phyloP scores from a whole-genome alignment of 805 yeast species.

The Cyberlindnera americana region DNA sequence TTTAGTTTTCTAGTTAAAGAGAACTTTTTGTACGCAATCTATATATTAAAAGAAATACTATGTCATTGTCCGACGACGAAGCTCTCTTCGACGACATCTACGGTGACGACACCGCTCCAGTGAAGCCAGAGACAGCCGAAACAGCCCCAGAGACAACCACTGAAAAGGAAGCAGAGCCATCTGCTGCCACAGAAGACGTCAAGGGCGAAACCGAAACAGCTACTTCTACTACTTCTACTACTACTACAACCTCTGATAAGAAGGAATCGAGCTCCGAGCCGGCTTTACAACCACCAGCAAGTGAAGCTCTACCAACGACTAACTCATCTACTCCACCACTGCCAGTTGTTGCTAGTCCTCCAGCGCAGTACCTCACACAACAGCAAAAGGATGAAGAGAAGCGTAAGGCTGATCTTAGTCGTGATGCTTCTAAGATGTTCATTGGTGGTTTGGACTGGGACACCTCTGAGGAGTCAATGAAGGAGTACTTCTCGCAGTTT shows the following conservation, averaged over 20 bases:
- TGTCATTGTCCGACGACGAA: conserved; percentile 82
- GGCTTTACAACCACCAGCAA: neutral
- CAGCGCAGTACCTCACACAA: conserved; percentile 6
- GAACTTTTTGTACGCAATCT: no score
- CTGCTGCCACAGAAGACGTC: neutral
- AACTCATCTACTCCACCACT: no score
- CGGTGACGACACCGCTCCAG: conserved; percentile 30
- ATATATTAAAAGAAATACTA: conserved; percentile 19
- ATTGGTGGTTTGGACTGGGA: conserved; percentile 98
- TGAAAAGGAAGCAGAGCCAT: neutral
- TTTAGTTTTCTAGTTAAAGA: no score
- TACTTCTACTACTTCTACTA: neutral
- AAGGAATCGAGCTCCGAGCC: no score
- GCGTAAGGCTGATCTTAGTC: conserved; percentile 47
- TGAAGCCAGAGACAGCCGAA: conserved; percentile 24
- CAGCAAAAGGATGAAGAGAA: conserved; percentile 13
- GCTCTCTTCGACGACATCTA: conserved; percentile 92
- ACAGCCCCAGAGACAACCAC: no score
- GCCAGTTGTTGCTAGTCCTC: no score
- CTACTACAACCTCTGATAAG: no score
- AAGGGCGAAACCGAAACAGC: neutral
- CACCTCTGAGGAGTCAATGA: conserved; percentile 84
- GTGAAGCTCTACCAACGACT: no score
- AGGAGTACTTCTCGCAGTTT: conserved; percentile 76
- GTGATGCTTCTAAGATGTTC: conserved; percentile 88